These are phyloP conservation scores for Oxytropis ochrocephala DNA, from an alignment of 306 rosid genomes.

Conservation along the genomic window DNA sequence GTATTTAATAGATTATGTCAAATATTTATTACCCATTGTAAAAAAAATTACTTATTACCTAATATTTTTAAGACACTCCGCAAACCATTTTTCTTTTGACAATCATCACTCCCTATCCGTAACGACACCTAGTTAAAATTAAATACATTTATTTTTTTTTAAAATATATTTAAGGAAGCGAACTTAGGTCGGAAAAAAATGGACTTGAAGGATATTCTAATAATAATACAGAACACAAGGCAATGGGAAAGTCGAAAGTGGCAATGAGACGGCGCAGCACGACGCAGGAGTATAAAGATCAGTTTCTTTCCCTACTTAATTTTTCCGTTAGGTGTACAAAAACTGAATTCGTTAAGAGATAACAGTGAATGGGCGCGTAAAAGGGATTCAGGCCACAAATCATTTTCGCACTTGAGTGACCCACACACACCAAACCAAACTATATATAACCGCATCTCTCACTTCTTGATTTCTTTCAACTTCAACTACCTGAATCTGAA, in stretches of 20 bases:
- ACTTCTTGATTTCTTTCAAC: neutral
- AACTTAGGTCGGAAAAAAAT: too few relatives aligned
- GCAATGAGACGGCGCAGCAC: neutral
- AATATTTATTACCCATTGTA: too few relatives aligned
- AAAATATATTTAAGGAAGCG: too few relatives aligned
- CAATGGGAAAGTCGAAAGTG: neutral
- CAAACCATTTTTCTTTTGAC: too few relatives aligned
- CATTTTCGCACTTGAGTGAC: neutral
- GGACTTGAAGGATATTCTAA: neutral
- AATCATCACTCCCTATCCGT: too few relatives aligned
- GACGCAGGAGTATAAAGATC: neutral
- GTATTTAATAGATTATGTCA: too few relatives aligned
- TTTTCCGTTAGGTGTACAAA: neutral
- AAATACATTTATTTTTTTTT: too few relatives aligned
- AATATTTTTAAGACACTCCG: too few relatives aligned
- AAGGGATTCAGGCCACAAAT: neutral
- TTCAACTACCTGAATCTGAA: neutral
- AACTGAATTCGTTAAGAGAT: neutral
- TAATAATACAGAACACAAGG: neutral
- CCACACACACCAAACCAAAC: neutral
- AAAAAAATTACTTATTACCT: too few relatives aligned
- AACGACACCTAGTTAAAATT: too few relatives aligned
- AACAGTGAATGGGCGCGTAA: conserved; percentile 8
- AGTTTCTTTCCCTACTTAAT: neutral
- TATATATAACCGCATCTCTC: neutral